These are phyloP conservation scores for Nicotiana benthamiana DNA, from an alignment of 257 asterid species.

Conservation along the genomic window DNA sequence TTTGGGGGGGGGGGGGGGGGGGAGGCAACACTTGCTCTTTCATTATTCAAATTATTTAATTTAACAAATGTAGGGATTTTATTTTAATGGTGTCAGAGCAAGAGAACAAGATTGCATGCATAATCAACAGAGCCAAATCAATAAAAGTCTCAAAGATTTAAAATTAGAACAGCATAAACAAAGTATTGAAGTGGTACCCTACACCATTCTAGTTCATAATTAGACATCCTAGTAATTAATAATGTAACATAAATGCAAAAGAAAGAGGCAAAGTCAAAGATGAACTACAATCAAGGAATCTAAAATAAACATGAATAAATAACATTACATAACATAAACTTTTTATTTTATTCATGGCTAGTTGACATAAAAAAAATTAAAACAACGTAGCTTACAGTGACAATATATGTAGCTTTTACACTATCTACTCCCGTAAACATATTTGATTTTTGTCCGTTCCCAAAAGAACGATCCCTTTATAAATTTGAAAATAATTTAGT, in stretches of 20 bases:
- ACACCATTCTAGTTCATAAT: slow-evolving; percentile 13
- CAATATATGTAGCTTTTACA: too few relatives aligned
- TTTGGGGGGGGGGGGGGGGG: too few relatives aligned
- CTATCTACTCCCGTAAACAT: too few relatives aligned
- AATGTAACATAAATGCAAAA: neutral
- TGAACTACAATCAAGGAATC: slow-evolving; percentile 3
- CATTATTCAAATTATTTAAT: neutral
- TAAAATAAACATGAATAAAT: neutral
- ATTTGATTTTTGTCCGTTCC: too few relatives aligned
- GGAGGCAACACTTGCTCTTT: slow-evolving; percentile 6
- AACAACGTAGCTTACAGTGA: too few relatives aligned
- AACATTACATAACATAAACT: neutral
- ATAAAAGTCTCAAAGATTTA: neutral
- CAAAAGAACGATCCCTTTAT: too few relatives aligned
- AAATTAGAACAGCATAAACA: neutral
- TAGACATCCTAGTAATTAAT: neutral
- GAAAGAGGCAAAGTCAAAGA: slow-evolving; percentile 7
- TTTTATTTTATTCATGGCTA: too few relatives aligned
- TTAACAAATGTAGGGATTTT: slow-evolving; percentile 9
- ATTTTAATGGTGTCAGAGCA: slow-evolving; percentile 10
- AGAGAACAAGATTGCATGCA: slow-evolving; percentile 27
- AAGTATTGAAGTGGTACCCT: slow-evolving; percentile 5
- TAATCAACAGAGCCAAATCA: slow-evolving; percentile 19
- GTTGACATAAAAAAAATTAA: too few relatives aligned
- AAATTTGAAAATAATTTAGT: too few relatives aligned